Conservation (phyloP, 352 stramenopile genomes). For the Phytophthora agathidicida region DNA sequence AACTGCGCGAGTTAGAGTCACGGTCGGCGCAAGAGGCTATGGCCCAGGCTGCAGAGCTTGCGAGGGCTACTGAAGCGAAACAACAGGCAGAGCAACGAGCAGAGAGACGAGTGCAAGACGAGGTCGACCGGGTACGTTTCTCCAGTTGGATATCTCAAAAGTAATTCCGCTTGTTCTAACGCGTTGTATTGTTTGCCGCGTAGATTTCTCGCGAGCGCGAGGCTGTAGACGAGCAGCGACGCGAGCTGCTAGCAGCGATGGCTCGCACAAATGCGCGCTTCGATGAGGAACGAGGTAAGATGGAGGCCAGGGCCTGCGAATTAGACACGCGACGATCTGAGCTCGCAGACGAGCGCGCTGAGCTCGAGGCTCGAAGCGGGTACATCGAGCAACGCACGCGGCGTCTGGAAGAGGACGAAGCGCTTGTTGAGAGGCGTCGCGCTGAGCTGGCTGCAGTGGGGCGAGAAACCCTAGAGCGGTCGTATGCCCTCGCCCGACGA, state of each 20-base stretch:
- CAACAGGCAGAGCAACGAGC: slow-evolving; percentile 58
- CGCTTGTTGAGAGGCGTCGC: slow-evolving; percentile 49
- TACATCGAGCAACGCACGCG: slow-evolving; percentile 59
- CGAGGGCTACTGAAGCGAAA: slow-evolving; percentile 36
- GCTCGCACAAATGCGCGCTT: slow-evolving; percentile 52
- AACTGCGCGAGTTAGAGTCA: slow-evolving; percentile 62
- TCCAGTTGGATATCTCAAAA: not conserved
- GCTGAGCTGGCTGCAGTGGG: slow-evolving; percentile 64
- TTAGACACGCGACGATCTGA: slow-evolving; percentile 59
- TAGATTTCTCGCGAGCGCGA: slow-evolving; percentile 73
- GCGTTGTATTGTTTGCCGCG: not conserved
- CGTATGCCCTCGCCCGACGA: slow-evolving; percentile 45
- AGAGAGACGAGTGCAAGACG: slow-evolving; percentile 66
- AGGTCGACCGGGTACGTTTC: slow-evolving; percentile 50
- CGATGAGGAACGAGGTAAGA: slow-evolving; percentile 74
- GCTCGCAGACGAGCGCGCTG: slow-evolving; percentile 64
- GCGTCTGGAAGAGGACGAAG: slow-evolving; percentile 56
- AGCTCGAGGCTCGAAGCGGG: slow-evolving; percentile 51
- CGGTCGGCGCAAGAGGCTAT: slow-evolving; percentile 47
- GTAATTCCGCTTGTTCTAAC: not conserved
- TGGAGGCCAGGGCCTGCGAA: slow-evolving; percentile 63
- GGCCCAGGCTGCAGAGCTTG: slow-evolving; percentile 46
- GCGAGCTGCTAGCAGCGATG: slow-evolving; percentile 65
- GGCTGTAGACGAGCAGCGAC: slow-evolving; percentile 73
- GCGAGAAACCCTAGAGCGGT: slow-evolving; percentile 70